Conservation (phyloP, 2,329 filamentous ascomycete genomes). For the Pseudogymnoascus sp. region DNA sequence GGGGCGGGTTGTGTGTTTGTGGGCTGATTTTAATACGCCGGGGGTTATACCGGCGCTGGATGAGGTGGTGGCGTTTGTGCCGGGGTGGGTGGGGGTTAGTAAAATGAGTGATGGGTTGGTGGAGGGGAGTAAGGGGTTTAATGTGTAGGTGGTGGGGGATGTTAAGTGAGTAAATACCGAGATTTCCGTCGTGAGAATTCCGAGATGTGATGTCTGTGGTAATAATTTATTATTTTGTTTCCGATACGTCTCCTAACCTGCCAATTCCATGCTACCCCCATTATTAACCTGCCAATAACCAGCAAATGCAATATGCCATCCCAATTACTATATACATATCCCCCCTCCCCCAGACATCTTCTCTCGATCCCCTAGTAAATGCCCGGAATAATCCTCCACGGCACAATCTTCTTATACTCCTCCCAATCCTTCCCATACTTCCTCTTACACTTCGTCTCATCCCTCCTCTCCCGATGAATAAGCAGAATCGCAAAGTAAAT, state of each 20-base stretch:
- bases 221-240: neutral
- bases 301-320: neutral
- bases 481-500: slow-evolving; percentile 83
- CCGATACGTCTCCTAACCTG: neutral
- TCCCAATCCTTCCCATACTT: slow-evolving; percentile 96
- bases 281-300: neutral
- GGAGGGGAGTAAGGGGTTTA: slow-evolving; percentile 62
- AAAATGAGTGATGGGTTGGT: slow-evolving; percentile 73
- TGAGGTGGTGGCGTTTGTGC: slow-evolving; percentile 67
- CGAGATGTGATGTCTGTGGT: neutral
- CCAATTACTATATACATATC: neutral
- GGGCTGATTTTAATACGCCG: slow-evolving; percentile 72
- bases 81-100: slow-evolving; percentile 68
- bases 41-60: slow-evolving; percentile 74
- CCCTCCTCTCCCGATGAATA: slow-evolving; percentile 75
- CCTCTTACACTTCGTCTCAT: slow-evolving; percentile 80
- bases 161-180: neutral
- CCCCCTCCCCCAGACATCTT: neutral
- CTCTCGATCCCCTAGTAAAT: slow-evolving; percentile 51
- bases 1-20: slow-evolving; percentile 68
- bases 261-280: neutral
- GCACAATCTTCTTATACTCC: slow-evolving; percentile 74
- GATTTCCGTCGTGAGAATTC: neutral
- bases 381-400: slow-evolving; percentile 73
- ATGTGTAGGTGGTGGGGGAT: slow-evolving; percentile 16